Evolutionary conservation across 2,329 filamentous ascomycete genomes (phyloP), one percentile per base, ranked within the genome.

Genomic region (Cryphonectria naterciae): DNA sequence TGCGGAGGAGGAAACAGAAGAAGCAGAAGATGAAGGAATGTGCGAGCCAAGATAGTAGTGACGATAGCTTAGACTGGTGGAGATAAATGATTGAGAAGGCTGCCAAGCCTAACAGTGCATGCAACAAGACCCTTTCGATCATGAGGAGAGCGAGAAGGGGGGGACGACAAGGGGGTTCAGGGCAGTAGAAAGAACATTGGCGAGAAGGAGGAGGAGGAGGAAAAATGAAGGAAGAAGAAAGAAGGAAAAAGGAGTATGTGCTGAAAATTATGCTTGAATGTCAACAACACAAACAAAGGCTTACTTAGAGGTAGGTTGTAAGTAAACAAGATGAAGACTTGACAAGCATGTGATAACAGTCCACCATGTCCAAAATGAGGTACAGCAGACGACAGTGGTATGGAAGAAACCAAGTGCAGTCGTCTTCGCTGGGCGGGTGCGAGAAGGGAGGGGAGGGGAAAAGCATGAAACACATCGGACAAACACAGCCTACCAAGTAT

Each of bases 401-500:
- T 56, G 4, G 52, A 56, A 28, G 52, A 5, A 32, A 28, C 5
- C 11, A 56, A 25, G 52, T 56, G 10, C 6, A 32, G 4, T n/a
- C 25, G 11, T 56, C n/a, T 32, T 32, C 25, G 11, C 22, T 46
- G 43, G 1, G 43, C 22, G 43, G 17, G 17, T 19, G 43, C 7
- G 43, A 46, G 46, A 17, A 64, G 32, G 41, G 32, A 35, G 43
- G 64, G n/a, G 28, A 8, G 49, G 46, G 41, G 41, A 35, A 4
- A 35, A 10, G 62, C 56, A 54, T 61, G 66, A 25, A 43, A 67
- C 68, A 41, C 41, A 58, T 17, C 39, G 65, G 32, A 62, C 25
- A 56, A 63, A 66, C 6, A 37, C 4, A 37, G 10, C 69, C 54
- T 81, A 91, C 89, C 91, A 73, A 93, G 89, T 66, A 92, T 93